These are phyloP conservation scores for Gossypium turneri DNA, from an alignment of 345 rosid genomes.

Conservation along the genomic window DNA sequence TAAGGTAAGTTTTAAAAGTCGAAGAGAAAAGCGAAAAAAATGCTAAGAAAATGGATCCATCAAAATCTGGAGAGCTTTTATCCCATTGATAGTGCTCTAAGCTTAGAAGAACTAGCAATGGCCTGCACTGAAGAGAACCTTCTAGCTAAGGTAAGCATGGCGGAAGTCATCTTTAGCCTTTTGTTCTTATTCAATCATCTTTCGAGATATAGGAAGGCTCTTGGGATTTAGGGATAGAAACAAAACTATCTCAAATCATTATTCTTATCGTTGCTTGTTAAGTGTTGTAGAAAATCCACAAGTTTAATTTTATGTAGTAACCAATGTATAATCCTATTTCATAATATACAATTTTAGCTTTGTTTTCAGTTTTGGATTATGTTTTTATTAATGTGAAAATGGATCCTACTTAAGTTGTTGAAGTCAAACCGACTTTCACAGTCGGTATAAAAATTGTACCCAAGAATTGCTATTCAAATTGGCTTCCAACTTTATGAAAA, in stretches of 20 bases:
- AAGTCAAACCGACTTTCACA: too few species aligned
- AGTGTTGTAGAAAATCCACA: background rate
- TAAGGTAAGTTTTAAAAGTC: constrained; percentile 30
- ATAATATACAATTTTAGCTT: background rate
- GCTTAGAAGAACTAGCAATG: constrained; percentile 43
- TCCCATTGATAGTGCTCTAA: constrained; percentile 42
- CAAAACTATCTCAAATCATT: constrained; percentile 32
- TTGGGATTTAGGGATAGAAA: constrained; percentile 35
- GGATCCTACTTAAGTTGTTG: too few species aligned
- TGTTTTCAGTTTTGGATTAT: background rate
- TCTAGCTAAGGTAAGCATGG: constrained; percentile 52
- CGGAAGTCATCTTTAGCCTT: constrained; percentile 51
- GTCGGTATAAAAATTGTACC: too few species aligned
- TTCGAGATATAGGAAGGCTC: constrained; percentile 32
- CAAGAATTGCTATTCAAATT: too few species aligned
- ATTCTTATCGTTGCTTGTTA: constrained; percentile 40
- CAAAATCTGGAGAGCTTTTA: constrained; percentile 44
- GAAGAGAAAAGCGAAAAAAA: constrained; percentile 36
- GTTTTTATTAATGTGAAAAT: background rate
- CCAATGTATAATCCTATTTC: background rate
- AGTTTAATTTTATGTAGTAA: background rate
- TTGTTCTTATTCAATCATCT: constrained; percentile 41
- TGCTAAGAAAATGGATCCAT: constrained; percentile 43
- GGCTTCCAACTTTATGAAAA: too few species aligned
- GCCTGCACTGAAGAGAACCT: constrained; percentile 46